phyloP scores from a whole-genome alignment of 345 rosid genomes.

The Brassica juncea region DNA sequence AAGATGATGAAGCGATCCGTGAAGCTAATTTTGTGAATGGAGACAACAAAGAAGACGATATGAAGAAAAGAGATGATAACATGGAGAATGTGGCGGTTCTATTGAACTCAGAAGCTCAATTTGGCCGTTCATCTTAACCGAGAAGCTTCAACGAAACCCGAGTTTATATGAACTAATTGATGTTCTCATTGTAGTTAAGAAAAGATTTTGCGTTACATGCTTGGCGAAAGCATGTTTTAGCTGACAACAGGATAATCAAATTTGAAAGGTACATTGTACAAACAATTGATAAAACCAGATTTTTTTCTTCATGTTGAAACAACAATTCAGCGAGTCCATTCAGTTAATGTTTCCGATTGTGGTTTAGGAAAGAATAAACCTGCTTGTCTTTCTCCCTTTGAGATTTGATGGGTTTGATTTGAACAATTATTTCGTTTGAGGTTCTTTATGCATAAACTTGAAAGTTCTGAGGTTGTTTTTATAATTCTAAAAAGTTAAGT shows the following conservation, averaged over 20 bases:
- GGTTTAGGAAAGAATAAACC: too few relatives aligned
- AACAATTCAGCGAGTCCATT: background rate
- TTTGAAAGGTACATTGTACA: constrained; percentile 24
- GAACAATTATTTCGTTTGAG: background rate
- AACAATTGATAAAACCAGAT: constrained; percentile 7
- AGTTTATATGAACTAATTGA: background rate
- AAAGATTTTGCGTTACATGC: constrained; percentile 17
- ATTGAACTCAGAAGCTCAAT: constrained; percentile 41
- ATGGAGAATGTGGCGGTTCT: constrained; percentile 36
- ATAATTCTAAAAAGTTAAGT: background rate
- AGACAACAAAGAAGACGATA: background rate
- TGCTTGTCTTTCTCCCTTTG: constrained; percentile 21
- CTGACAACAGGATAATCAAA: constrained; percentile 12
- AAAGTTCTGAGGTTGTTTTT: constrained; percentile 8
- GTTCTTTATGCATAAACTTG: background rate
- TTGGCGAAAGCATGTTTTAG: constrained; percentile 2
- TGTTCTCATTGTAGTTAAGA: background rate
- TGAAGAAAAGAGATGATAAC: constrained; percentile 8
- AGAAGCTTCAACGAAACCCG: constrained; percentile 40
- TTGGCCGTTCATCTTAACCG: constrained; percentile 43
- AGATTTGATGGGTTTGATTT: constrained; percentile 19
- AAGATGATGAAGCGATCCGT: background rate
- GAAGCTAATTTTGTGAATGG: constrained; percentile 5
- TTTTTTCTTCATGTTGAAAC: background rate
- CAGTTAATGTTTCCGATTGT: background rate